Percentiles rank a stretch among this genome's conserved stretches.
These are phyloP conservation scores for Torrubiellomyces zombiae DNA, from an alignment of 2,329 filamentous ascomycete genomes.

Conservation along the genomic window DNA sequence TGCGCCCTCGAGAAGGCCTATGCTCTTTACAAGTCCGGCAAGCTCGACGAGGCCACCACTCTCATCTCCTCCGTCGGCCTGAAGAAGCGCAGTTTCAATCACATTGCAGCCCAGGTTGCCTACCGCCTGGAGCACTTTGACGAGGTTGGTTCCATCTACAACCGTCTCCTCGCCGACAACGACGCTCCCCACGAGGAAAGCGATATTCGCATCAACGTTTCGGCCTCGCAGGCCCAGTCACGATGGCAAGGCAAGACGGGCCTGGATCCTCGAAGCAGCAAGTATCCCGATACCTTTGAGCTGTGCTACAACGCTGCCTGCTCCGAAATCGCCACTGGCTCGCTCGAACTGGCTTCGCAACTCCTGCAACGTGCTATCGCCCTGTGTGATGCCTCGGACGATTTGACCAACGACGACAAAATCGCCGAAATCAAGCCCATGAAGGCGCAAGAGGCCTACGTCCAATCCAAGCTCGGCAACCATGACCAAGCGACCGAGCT, in stretches of 20 bases:
- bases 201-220: conserved; percentile 61
- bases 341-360: conserved; percentile 45
- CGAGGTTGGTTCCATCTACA: conserved; percentile 48
- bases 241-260: conserved; percentile 42
- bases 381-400: conserved; percentile 57
- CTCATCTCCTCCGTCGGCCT: conserved; percentile 18
- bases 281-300: conserved; percentile 59
- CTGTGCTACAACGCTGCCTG: conserved; percentile 70
- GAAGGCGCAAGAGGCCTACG: conserved; percentile 58
- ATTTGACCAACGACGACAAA: conserved; percentile 59
- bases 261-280: conserved; percentile 31
- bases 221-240: conserved; percentile 55
- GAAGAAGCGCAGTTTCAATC: conserved; percentile 22
- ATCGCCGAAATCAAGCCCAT: conserved; percentile 59
- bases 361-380: conserved; percentile 54
- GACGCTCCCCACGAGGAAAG: conserved; percentile 45
- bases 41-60: conserved; percentile 46
- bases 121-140: conserved; percentile 63
- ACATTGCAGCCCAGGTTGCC: conserved; percentile 48
- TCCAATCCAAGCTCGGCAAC: conserved; percentile 50
- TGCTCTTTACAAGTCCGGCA: conserved; percentile 66
- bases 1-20: conserved; percentile 60
- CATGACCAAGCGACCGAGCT: conserved; percentile 46
- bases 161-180: conserved; percentile 30
- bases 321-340: conserved; percentile 50